Base-by-base conservation (phyloP, 2,329 filamentous ascomycete species). In the Lomentospora prolificans region DNA sequence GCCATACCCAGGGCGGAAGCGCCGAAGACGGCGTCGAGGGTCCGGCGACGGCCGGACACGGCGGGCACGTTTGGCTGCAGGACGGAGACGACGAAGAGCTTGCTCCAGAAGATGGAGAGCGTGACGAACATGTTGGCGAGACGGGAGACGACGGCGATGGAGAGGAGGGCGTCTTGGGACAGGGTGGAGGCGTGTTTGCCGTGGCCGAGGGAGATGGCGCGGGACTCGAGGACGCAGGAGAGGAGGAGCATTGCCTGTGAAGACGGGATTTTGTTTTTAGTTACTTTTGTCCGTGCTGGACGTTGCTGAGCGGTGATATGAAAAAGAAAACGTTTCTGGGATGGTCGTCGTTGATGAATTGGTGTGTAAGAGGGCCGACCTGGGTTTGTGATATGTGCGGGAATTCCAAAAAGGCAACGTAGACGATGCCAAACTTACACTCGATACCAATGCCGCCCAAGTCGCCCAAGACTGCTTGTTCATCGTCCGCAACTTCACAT, bases 91-190 rank as follows among this genome's bases (percentile, higher is more conserved):
- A 36, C 36, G 41, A 46, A 55, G 27, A 55, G 39, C 28, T 55
- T 55, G 14, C 36, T 48, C n/a, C 36, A 46, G 27, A 55, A 28
- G 41, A 44, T 55, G 41, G 53, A 55, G 39, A 55, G 41, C 19
- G 41, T 48, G 39, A 44, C 53, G 41, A 55, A 44, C n/a, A 31
- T 50, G 53, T 36, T 27, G 53, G 53, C 53, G 17, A 50, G 53
- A 41, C 53, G 53, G 25, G 51, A 41, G 36, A 44, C n/a, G 19
- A 25, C 24, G n/a, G 30, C 33, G 22, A 53, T 17, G 33, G 51
- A 41, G 31, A 39, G 51, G 36, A 53, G 22, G 22, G 33, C 25
- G 14, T 36, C 33, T 2, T 14, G 9, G 51, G 33, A 27, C 14
- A 44, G 33, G 51, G 51, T n/a, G 24, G 19, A n/a, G 36, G 33